Base-by-base conservation (phyloP, 495 filamentous ascomycete species). In the Neurospora sp. region DNA sequence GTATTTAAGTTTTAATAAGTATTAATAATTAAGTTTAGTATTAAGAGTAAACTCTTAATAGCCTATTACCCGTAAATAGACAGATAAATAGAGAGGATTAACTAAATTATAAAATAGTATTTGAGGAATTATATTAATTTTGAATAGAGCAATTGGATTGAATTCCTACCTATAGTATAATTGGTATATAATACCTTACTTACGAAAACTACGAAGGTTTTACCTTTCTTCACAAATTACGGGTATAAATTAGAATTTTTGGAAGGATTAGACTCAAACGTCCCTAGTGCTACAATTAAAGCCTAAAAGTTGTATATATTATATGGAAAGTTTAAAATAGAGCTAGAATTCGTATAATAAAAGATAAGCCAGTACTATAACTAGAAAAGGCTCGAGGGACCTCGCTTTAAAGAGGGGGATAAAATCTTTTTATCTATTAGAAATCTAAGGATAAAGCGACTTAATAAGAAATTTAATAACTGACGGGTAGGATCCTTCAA, bases 61-160 rank as follows among this genome's bases (percentile, higher is more conserved):
- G 59, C 6, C 0, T 14, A 40, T 3, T 68, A 61, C 22, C 40
- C 5, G 3, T 14, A 73, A 12, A 73, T 46, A n/a, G 46, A 73
- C 35, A 37, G 68, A 41, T 46, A 73, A 16, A 73, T 46, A 2
- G 46, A 70, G 40, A 59, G 66, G 16, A 59, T 42, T 11, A 73
- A 73, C 1, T n/a, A 73, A 16, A 40, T 68, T 35, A 27, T 73
- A 9, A 35, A 73, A 27, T 37, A 73, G 8, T 73, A 71, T 11
- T 20, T 71, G 0, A 22, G 5, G 38, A 38, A 38, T 0, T 66
- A 72, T 42, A 9, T 48, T 37, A 59, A 48, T 2, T 27, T 38
- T 0, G 3, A 37, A 5, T 38, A 42, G 37, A 66, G 18, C n/a
- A 3, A 68, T 31, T 72, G 18, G 70, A 27, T 68, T 16, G 27